phyloP scores from a whole-genome alignment of 2,329 filamentous ascomycete species.

The Talaromyces rugulosus region DNA sequence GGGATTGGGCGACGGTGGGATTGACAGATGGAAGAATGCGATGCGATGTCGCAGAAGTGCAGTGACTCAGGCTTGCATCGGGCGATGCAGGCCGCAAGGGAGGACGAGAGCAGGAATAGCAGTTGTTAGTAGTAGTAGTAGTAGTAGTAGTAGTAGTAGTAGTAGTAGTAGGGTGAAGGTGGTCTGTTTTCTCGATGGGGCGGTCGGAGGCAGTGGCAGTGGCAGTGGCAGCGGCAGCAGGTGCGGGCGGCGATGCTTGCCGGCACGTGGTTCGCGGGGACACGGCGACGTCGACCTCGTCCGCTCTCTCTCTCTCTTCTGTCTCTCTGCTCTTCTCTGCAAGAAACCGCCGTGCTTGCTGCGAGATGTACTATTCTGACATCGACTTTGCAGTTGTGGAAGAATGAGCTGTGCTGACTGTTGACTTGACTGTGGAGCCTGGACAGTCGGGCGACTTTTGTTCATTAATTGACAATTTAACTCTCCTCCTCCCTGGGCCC shows the following conservation, averaged over 20 bases:
- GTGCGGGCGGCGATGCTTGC: neutral
- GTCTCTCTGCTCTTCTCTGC: neutral
- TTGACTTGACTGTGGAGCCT: no score
- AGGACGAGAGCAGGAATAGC: neutral
- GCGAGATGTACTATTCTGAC: neutral
- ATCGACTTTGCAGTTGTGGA: no score
- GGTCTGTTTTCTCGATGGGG: no score
- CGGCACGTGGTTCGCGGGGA: neutral
- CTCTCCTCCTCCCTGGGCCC: neutral
- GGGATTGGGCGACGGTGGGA: neutral
- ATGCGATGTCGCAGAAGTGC: neutral
- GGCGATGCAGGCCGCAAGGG: constrained; percentile 10
- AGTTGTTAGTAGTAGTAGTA: no score
- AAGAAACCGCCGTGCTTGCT: no score
- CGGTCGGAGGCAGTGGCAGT: no score
- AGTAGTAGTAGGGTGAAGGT: no score
- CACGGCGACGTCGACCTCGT: no score
- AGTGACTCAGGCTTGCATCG: neutral
- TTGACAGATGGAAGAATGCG: constrained; percentile 1
- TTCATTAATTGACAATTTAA: neutral
- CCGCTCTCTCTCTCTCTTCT: no score
- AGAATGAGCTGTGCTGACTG: neutral
- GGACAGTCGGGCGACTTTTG: no score
- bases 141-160: no score
- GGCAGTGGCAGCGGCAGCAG: neutral